These are phyloP conservation scores for Ogataea glucozyma DNA, from an alignment of 805 yeast genomes.

Conservation along the genomic window DNA sequence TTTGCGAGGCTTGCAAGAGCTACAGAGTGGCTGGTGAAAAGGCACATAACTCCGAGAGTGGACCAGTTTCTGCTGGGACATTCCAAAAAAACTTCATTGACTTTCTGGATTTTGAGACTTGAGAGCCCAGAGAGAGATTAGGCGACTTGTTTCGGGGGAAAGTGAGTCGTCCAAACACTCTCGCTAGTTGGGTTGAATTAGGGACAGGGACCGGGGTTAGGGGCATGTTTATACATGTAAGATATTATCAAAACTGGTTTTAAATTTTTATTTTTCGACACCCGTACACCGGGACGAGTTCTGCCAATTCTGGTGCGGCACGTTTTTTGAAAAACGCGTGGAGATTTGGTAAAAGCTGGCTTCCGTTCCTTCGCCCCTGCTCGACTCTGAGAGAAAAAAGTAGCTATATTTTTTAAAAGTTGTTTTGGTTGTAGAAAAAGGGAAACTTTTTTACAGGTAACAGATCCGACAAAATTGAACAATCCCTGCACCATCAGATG, in stretches of 20 bases:
- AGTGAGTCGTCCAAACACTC: too few relatives aligned
- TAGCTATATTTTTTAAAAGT: background rate
- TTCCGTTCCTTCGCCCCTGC: conserved; percentile 1
- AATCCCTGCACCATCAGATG: conserved; percentile 4
- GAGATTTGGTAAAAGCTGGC: background rate
- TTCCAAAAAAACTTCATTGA: conserved; percentile 51
- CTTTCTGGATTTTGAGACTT: too few relatives aligned
- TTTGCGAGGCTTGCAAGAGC: conserved; percentile 52
- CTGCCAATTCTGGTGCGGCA: background rate
- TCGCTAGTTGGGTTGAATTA: too few relatives aligned
- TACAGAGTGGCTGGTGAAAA: conserved; percentile 63
- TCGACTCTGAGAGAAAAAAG: conserved; percentile 4
- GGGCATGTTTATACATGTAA: too few relatives aligned
- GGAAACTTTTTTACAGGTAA: conserved; percentile 2
- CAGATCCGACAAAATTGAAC: background rate
- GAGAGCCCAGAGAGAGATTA: too few relatives aligned
- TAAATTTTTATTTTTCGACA: too few relatives aligned
- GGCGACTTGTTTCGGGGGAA: too few relatives aligned
- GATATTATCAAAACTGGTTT: background rate
- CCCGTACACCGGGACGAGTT: background rate
- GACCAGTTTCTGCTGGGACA: conserved; percentile 63
- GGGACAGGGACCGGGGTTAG: too few relatives aligned
- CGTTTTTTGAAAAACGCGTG: background rate
- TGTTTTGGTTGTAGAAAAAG: conserved; percentile 4
- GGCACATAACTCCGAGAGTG: too few relatives aligned